Conservation (phyloP, 2,329 filamentous ascomycete genomes). For the Colletotrichum sublineola region DNA sequence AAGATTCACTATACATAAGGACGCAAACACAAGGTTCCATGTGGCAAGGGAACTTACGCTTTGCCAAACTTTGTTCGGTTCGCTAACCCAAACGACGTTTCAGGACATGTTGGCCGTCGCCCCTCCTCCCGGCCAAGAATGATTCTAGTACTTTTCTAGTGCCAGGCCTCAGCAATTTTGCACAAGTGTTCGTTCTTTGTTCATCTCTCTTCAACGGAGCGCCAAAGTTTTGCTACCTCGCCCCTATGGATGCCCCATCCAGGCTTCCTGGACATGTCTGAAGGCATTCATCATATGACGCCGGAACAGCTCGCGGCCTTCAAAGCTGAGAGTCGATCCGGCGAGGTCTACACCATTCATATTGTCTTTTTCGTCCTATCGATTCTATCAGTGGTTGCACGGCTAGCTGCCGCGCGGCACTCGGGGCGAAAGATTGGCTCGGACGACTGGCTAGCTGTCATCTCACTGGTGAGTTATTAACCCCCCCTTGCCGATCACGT, state of each 20-base stretch:
- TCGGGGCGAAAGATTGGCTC: slow-evolving; percentile 19
- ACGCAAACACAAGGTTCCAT: background rate
- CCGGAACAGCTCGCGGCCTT: slow-evolving; percentile 23
- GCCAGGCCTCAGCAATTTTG: too few species aligned
- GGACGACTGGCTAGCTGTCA: slow-evolving; percentile 37
- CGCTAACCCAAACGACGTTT: background rate
- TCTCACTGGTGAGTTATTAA: slow-evolving; percentile 17
- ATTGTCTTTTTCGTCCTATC: slow-evolving; percentile 26
- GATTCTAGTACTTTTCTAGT: background rate
- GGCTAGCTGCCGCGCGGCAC: slow-evolving; percentile 19
- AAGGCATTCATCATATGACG: slow-evolving; percentile 30
- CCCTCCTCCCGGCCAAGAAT: too few species aligned
- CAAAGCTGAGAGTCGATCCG: slow-evolving; percentile 23
- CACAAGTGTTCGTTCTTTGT: background rate
- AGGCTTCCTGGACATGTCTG: slow-evolving; percentile 15
- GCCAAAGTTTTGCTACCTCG: background rate
- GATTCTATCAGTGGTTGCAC: slow-evolving; percentile 14
- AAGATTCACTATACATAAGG: background rate
- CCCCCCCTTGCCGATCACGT: too few species aligned
- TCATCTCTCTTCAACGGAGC: background rate
- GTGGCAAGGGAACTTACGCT: background rate
- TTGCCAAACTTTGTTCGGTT: background rate
- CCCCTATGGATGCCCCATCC: background rate
- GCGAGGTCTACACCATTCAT: slow-evolving; percentile 26
- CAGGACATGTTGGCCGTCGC: background rate